Evolutionary conservation across 2,329 filamentous ascomycete species (phyloP), one percentile per base, ranked within the genome.

Genomic region (Emmonsiellopsis sp.): DNA sequence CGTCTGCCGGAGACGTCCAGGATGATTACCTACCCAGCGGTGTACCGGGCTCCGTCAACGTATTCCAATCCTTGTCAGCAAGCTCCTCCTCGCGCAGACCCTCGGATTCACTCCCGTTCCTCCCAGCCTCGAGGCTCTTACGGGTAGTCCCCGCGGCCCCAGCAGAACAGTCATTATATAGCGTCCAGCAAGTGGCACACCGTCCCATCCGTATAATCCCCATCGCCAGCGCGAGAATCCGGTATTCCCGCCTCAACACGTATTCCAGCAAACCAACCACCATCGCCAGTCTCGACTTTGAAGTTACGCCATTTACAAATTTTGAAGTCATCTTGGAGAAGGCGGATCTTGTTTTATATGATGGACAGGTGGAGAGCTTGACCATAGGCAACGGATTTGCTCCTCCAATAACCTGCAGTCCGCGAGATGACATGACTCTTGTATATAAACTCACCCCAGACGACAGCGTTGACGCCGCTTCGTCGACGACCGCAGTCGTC

Each of bases 81-180:
- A 69, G 71, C 14, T 69, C 71, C 21, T 68, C 74, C 43, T 17
- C 17, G 17, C 76, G 78, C 33, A 76, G 76, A 52, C 71, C 37
- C 2, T 40, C 42, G 11, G 36, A 42, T 27, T 69, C 72, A 32
- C 68, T 75, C 44, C 77, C 80, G 27, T 78, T 77, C 55, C 71
- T 84, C 9, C 79, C 80, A n/a, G 78, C 80, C 27, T 76, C 78
- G 43, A 71, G 78, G 47, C 74, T 83, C 49, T 73, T 77, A 56
- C 79, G 79, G 57, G 77, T 82, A 40, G 72, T 78, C 2, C 80
- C 79, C 1, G 72, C 72, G 10, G 68, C 77, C 6, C 70, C 74
- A 37, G 69, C 70, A 5, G 73, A 76, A 54, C 75, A 77, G 47
- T 68, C 74, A 42, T 68, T 75, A 17, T 75, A 77, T 52, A 77